A percentile compares a stretch with the other conserved stretches of the same genome.
Evolutionary conservation across 345 rosid species (phyloP).

Genomic region (Conringia planisiliqua): DNA sequence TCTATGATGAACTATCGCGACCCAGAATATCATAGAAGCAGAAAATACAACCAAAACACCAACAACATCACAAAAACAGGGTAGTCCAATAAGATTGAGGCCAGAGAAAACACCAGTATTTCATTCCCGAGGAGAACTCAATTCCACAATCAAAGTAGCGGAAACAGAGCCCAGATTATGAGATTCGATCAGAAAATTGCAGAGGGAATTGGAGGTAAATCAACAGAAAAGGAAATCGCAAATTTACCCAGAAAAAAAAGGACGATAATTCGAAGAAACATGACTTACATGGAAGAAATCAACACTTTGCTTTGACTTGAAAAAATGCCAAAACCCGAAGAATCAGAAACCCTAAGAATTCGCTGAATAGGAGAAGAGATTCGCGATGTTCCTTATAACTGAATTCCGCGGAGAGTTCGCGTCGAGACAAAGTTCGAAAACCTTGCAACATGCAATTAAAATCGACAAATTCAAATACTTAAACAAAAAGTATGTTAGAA

Average conservation of each 20-base stretch:
- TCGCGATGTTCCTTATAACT: background rate
- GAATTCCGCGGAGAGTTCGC: constrained; percentile 14
- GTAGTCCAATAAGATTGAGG: background rate
- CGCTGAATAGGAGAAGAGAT: background rate
- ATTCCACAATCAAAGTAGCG: background rate
- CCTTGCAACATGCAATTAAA: background rate
- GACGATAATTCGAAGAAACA: background rate
- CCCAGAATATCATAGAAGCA: background rate
- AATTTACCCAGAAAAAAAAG: background rate
- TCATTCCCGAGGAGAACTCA: too few species aligned
- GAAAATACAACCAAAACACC: background rate
- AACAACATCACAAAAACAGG: constrained; percentile 15
- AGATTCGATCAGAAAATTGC: background rate
- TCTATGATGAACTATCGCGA: background rate
- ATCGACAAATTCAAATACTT: background rate
- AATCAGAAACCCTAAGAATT: constrained; percentile 10
- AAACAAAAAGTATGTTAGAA: background rate
- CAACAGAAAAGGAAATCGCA: background rate
- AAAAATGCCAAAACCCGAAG: background rate
- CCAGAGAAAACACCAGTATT: too few species aligned
- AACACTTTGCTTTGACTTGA: constrained; percentile 25
- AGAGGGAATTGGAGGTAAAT: background rate
- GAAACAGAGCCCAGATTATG: background rate
- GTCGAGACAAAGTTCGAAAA: background rate
- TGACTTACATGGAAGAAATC: constrained; percentile 10